phyloP scores from a whole-genome alignment of 305 asterid species.

The Fraxinus albicans region DNA sequence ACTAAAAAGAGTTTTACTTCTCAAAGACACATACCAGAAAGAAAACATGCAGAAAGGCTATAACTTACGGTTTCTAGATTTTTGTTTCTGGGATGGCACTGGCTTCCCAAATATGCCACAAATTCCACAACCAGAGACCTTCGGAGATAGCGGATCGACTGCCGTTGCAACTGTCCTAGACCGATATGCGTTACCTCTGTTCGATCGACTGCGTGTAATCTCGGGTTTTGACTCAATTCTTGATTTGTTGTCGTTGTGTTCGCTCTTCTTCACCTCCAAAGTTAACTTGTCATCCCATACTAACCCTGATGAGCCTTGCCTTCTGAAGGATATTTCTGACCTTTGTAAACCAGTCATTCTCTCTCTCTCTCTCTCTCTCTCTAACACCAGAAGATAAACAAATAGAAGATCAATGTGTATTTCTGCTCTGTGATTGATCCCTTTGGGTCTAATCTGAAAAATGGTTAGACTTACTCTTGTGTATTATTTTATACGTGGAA shows the following conservation, averaged over 20 bases:
- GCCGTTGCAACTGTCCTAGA: slow-evolving; percentile 22
- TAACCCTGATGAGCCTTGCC: slow-evolving; percentile 58
- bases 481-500: slow-evolving; percentile 3
- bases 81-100: slow-evolving; percentile 24
- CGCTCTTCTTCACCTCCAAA: slow-evolving; percentile 37
- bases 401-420: background rate
- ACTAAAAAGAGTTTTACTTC: background rate
- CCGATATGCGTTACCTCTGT: slow-evolving; percentile 16
- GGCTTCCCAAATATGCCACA: slow-evolving; percentile 47
- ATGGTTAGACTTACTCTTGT: background rate
- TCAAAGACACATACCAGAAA: background rate
- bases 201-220: slow-evolving; percentile 5
- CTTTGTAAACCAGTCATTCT: slow-evolving; percentile 41
- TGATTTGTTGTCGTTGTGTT: background rate
- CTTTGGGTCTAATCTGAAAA: background rate
- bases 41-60: background rate
- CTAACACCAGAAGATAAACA: background rate
- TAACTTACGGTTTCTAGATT: slow-evolving; percentile 29
- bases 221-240: background rate
- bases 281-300: slow-evolving; percentile 57
- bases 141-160: slow-evolving; percentile 57
- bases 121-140: slow-evolving; percentile 46
- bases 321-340: slow-evolving; percentile 51
- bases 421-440: background rate
- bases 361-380: background rate